These are phyloP conservation scores for Centaurea solstitialis DNA, from an alignment of 129 eudicot species.

Conservation along the genomic window DNA sequence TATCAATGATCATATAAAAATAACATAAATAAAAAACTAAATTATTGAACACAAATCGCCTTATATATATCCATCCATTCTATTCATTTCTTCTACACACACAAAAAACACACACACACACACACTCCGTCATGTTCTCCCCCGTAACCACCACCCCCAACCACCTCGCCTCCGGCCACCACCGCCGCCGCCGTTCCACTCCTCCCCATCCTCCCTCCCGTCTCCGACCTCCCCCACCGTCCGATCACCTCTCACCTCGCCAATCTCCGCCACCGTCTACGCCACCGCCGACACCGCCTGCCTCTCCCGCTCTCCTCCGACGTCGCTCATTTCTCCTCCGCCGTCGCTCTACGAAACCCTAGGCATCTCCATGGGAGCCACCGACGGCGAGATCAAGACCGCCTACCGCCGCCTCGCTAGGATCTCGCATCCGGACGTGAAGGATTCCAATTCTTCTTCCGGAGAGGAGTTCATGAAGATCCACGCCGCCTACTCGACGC, in stretches of 20 bases:
- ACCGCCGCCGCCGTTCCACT: constrained; percentile 13
- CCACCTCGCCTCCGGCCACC: constrained; percentile 35
- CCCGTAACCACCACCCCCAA: constrained; percentile 24
- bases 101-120: constrained; percentile 14
- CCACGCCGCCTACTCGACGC: constrained; percentile 52
- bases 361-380: constrained; percentile 41
- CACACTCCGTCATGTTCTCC: constrained; percentile 18
- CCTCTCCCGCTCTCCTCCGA: constrained; percentile 10
- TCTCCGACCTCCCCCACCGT: constrained; percentile 27
- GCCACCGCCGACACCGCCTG: constrained; percentile 30
- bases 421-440: constrained; percentile 53
- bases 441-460: constrained; percentile 4
- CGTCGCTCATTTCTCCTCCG: constrained; percentile 31
- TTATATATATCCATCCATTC: constrained; percentile 27
- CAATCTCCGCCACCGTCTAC: constrained; percentile 38
- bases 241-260: constrained; percentile 31
- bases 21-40: neutral
- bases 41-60: constrained; percentile 8
- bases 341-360: constrained; percentile 50
- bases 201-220: constrained; percentile 5
- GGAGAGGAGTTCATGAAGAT: constrained; percentile 57
- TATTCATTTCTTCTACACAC: constrained; percentile 23
- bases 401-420: constrained; percentile 51
- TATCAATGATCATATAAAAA: neutral
- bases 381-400: constrained; percentile 45